Base-by-base conservation (phyloP, 2,329 filamentous ascomycete genomes). In the Cladosporium sp. region DNA sequence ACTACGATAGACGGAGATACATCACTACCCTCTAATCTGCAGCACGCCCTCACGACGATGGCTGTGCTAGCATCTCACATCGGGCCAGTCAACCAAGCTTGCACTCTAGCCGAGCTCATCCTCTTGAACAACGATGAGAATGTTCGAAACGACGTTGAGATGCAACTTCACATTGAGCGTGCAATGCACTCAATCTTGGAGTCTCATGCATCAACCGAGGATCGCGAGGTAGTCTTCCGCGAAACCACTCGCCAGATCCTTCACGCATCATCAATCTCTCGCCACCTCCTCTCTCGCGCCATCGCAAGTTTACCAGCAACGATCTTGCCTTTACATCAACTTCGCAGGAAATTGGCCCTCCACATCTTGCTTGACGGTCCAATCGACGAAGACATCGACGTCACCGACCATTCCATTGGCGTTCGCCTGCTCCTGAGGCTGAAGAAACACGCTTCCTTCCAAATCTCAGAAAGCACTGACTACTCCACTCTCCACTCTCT, bases 401-500 rank as follows among this genome's bases (percentile, higher is more conserved):
- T 31, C 26, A 55, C 57, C 8, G 55, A 33, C n/a, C 49, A 49
- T 14, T 58, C 56, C 12, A 49, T 58, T 23, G 64, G 57, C 23
- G 57, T 55, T 10, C 64, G 73, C 62, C 70, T 82, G n/a, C 61
- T 73, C 68, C 44, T 67, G 4, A 50, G 56, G 11, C 66, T 76
- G 2, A 67, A 65, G 29, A 68, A 65, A 14, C 58, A 59, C 5
- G 76, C 81, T 0, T 80, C 83, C 28, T 90, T 90, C 71, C 73
- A 77, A 26, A 79, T 89, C 69, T 81, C 76, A 3, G 79, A 80
- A 18, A 71, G 81, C 33, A 91, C 89, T 18, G 80, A 97, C 77
- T 97, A 91, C 77, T 80, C 82, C 18, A 83, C 88, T 64, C 84
- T 97, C 1, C 82, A 84, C 37, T 88, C 90, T 2, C 82, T 88